Evolutionary conservation across 495 filamentous ascomycete genomes (phyloP).

Genomic region (Haplographium delicatum): DNA sequence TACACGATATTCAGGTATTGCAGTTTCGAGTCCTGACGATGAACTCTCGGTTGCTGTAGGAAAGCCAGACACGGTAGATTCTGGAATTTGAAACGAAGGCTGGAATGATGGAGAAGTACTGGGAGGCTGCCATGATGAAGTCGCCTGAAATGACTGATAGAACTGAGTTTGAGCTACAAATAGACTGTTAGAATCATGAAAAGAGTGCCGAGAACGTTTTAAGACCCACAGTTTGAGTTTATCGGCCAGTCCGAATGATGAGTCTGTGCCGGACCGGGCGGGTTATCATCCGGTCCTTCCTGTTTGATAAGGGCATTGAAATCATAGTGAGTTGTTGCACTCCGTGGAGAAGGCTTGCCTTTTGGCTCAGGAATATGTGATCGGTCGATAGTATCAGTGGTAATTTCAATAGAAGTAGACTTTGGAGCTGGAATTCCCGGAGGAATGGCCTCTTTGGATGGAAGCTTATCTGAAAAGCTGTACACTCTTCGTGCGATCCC

Average conservation of each 20-base stretch:
- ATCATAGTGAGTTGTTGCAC: constrained; percentile 14
- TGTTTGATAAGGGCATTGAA: constrained; percentile 17
- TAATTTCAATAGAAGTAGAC: neutral
- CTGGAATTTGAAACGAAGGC: too few species aligned
- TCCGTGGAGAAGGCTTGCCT: neutral
- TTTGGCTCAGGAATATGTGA: constrained; percentile 14
- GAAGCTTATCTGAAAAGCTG: constrained; percentile 2
- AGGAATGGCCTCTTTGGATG: neutral
- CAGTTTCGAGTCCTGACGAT: too few species aligned
- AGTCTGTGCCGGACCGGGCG: constrained; percentile 1
- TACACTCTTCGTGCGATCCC: constrained; percentile 1
- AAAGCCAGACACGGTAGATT: too few species aligned
- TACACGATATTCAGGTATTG: too few species aligned
- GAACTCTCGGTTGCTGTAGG: too few species aligned
- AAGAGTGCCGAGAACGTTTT: constrained; percentile 1
- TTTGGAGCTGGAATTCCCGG: neutral
- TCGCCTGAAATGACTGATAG: constrained; percentile 1
- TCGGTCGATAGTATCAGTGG: constrained; percentile 13
- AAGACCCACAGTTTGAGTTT: constrained; percentile 17
- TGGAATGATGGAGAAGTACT: neutral
- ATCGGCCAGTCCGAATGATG: constrained; percentile 13
- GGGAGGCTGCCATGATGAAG: constrained; percentile 7
- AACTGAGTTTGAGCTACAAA: constrained; percentile 11
- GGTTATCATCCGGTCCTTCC: neutral
- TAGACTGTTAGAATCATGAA: constrained; percentile 13